A percentile compares a stretch with the other conserved stretches of the same genome.
Evolutionary conservation across 768 basidiomycete genomes (phyloP).

Genomic region (Tephrocybe sp.): DNA sequence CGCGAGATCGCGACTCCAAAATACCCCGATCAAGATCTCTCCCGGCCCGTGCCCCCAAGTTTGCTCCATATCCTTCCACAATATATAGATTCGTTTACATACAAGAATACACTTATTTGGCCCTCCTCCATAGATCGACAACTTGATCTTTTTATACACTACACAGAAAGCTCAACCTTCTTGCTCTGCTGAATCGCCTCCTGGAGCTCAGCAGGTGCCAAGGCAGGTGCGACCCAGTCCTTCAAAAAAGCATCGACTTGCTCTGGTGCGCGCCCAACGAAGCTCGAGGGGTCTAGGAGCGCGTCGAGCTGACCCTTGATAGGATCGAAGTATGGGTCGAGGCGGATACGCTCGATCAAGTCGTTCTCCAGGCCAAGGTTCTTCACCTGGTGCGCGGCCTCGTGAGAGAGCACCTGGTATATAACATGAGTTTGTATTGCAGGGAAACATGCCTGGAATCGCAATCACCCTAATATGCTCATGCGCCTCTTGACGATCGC

Average conservation of each 20-base stretch:
- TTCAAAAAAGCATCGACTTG: slow-evolving; percentile 89
- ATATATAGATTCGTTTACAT: background rate
- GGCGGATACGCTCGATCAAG: slow-evolving; percentile 82
- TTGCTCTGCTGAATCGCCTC: slow-evolving; percentile 49
- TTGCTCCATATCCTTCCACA: too few species aligned
- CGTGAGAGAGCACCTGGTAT: slow-evolving; percentile 71
- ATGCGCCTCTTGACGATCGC: slow-evolving; percentile 95
- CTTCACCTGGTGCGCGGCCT: slow-evolving; percentile 94
- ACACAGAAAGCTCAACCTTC: slow-evolving; percentile 66
- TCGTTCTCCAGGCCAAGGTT: slow-evolving; percentile 94
- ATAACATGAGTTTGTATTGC: too few species aligned
- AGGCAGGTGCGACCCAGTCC: slow-evolving; percentile 86
- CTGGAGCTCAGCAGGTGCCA: slow-evolving; percentile 57
- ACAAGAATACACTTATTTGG: background rate
- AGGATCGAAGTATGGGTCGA: slow-evolving; percentile 85
- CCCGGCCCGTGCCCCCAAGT: too few species aligned
- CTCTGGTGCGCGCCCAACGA: slow-evolving; percentile 92
- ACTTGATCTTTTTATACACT: background rate
- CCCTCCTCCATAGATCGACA: too few species aligned
- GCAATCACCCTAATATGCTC: slow-evolving; percentile 95
- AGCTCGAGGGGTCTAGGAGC: slow-evolving; percentile 83
- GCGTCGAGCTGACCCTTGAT: slow-evolving; percentile 79
- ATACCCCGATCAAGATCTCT: too few species aligned
- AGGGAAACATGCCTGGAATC: too few species aligned
- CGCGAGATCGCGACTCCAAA: too few species aligned